Evolutionary conservation across 2,329 filamentous ascomycete genomes (phyloP).

Genomic region (Talaromyces funiculosus): DNA sequence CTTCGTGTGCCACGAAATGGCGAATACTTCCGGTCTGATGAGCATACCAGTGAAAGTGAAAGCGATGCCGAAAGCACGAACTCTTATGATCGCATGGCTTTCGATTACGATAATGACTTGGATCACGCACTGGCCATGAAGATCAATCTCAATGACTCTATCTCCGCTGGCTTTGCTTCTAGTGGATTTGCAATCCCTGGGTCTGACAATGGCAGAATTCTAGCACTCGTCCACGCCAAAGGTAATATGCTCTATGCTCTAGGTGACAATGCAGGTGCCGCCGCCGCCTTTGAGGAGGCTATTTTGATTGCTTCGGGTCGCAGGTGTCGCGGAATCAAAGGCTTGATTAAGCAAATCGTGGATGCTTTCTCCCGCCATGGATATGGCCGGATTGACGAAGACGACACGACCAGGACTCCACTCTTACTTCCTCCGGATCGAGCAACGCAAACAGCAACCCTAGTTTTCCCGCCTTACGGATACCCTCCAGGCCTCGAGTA

Average conservation of each 20-base stretch:
- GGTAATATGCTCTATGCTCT: constrained; percentile 96
- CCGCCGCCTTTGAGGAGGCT: constrained; percentile 88
- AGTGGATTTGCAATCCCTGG: constrained; percentile 82
- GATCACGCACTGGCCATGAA: constrained; percentile 24
- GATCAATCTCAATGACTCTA: constrained; percentile 24
- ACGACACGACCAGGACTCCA: constrained; percentile 47
- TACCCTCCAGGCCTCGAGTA: constrained; percentile 73
- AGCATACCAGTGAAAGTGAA: constrained; percentile 56
- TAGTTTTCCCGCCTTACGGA: constrained; percentile 72
- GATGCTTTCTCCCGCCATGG: constrained; percentile 52
- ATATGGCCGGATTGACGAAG: constrained; percentile 30
- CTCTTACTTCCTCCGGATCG: constrained; percentile 76
- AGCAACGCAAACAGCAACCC: constrained; percentile 72
- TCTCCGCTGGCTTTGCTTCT: constrained; percentile 58
- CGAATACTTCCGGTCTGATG: constrained; percentile 45
- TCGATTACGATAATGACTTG: constrained; percentile 51
- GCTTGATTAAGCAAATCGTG: constrained; percentile 73
- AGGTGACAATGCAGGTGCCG: constrained; percentile 73
- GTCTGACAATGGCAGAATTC: constrained; percentile 82
- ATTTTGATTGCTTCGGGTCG: constrained; percentile 81
- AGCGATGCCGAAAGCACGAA: constrained; percentile 52
- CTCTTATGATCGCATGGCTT: constrained; percentile 51
- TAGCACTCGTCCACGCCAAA: constrained; percentile 93
- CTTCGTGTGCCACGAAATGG: constrained; percentile 52
- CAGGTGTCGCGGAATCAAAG: constrained; percentile 63